Percentiles rank a stretch among this genome's conserved stretches.
These are phyloP conservation scores for Paecilomyces formosus DNA, from an alignment of 2,329 filamentous ascomycete species.

Conservation along the genomic window DNA sequence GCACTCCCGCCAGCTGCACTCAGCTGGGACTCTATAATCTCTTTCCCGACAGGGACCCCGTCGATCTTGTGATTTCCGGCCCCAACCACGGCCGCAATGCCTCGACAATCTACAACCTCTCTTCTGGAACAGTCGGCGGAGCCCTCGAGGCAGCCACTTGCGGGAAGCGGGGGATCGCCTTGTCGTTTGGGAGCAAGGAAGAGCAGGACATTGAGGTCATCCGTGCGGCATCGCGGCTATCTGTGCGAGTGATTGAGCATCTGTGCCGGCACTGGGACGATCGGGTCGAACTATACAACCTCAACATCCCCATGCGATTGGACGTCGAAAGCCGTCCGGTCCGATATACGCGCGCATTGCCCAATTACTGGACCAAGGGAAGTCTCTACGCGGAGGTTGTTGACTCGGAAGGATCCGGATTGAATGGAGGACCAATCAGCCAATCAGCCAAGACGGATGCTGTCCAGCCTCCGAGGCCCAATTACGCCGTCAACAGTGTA, in stretches of 20 bases:
- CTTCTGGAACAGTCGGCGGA: constrained; percentile 67
- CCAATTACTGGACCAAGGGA: constrained; percentile 75
- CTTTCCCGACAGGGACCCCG: constrained; percentile 57
- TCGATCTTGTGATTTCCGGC: constrained; percentile 68
- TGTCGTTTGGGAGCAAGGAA: constrained; percentile 75
- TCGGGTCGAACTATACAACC: constrained; percentile 70
- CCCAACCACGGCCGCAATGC: constrained; percentile 76
- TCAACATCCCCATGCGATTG: constrained; percentile 77
- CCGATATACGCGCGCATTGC: constrained; percentile 69
- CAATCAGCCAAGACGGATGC: background rate
- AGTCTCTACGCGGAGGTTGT: constrained; percentile 74
- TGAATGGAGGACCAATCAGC: constrained; percentile 41
- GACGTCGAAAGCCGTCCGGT: constrained; percentile 62
- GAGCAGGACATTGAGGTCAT: constrained; percentile 73
- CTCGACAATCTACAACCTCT: constrained; percentile 68
- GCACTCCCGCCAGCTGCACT: constrained; percentile 67
- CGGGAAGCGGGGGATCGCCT: constrained; percentile 60
- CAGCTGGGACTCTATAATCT: constrained; percentile 73
- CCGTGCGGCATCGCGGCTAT: constrained; percentile 60
- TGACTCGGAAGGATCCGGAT: constrained; percentile 51
- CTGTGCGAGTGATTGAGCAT: constrained; percentile 67
- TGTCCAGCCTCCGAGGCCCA: background rate
- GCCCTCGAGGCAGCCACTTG: constrained; percentile 69
- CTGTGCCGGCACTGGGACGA: constrained; percentile 63
- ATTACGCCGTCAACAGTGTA: constrained; percentile 30